Evolutionary conservation across 768 basidiomycete species (phyloP).

Genomic region (Leccinum aurantiacum): DNA sequence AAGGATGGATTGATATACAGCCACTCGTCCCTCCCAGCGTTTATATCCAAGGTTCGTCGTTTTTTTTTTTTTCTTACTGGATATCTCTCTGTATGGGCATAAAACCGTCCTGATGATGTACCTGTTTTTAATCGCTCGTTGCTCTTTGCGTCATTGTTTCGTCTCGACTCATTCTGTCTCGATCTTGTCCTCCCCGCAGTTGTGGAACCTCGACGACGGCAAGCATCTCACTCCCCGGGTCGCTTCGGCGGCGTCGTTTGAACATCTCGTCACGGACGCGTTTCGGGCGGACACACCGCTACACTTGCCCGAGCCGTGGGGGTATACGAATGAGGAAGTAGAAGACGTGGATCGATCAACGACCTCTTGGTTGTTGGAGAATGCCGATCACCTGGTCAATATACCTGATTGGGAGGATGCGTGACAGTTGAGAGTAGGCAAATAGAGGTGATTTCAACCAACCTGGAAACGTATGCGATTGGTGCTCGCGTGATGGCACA

Average conservation of each 20-base stretch:
- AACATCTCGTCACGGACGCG: conserved; percentile 24
- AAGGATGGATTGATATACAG: conserved; percentile 17
- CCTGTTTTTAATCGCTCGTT: background rate
- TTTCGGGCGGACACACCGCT: conserved; percentile 19
- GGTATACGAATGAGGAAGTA: conserved; percentile 3
- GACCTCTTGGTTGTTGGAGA: background rate
- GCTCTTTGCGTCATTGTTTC: background rate
- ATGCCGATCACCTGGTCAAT: background rate
- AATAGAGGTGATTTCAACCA: background rate
- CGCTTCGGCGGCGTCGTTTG: conserved; percentile 22
- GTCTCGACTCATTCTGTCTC: background rate
- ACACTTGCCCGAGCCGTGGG: conserved; percentile 23
- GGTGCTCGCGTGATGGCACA: background rate
- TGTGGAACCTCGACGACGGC: conserved; percentile 28
- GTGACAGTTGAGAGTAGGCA: background rate
- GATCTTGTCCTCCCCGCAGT: conserved; percentile 3
- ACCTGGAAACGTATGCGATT: background rate
- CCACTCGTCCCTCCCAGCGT: conserved; percentile 23
- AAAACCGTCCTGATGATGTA: background rate
- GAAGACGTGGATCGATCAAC: background rate
- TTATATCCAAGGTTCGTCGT: conserved; percentile 19
- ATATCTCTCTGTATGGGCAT: background rate
- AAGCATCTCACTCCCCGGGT: conserved; percentile 23
- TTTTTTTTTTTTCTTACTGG: background rate
- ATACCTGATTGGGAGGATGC: background rate